Percentiles rank a stretch among this genome's conserved stretches.
Conservation (phyloP, 805 yeast species). For the Pichia nanzhaoensis region DNA sequence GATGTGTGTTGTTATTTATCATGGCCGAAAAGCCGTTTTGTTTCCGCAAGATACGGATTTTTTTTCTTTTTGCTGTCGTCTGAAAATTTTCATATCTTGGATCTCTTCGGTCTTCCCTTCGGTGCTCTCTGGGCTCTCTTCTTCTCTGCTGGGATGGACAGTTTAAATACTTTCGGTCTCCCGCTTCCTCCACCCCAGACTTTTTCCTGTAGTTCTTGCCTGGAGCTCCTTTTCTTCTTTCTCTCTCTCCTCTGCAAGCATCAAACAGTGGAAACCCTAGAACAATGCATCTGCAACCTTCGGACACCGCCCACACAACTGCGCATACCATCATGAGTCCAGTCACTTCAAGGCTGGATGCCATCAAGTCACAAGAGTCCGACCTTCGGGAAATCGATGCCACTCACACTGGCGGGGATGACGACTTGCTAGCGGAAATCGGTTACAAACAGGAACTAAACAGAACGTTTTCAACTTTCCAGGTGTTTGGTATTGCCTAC, state of each 20-base stretch:
- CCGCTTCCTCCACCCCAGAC: not conserved
- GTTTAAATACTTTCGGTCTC: not conserved
- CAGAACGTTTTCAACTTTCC: conserved; percentile 53
- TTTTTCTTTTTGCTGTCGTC: no score
- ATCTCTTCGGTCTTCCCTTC: no score
- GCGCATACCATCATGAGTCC: conserved; percentile 13
- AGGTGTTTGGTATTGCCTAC: conserved; percentile 66
- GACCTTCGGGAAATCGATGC: conserved; percentile 27
- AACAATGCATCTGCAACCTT: not conserved
- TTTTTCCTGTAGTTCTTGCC: no score
- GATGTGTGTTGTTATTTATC: no score
- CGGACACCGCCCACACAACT: conserved; percentile 3
- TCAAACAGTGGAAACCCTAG: not conserved
- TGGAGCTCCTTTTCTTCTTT: not conserved
- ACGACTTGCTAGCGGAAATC: conserved; percentile 41
- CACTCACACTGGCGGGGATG: conserved; percentile 23
- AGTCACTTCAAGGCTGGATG: conserved; percentile 14
- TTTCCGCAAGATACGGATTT: no score
- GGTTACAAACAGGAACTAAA: conserved; percentile 67
- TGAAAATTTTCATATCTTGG: no score
- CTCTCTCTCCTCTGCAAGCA: not conserved
- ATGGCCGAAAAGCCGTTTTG: no score
- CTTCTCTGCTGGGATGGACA: no score
- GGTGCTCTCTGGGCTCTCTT: no score
- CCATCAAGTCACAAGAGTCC: conserved; percentile 22